Percentiles rank a stretch among this genome's conserved stretches.
Evolutionary conservation across 345 rosid species (phyloP).

Genomic region (Theobroma cacao): DNA sequence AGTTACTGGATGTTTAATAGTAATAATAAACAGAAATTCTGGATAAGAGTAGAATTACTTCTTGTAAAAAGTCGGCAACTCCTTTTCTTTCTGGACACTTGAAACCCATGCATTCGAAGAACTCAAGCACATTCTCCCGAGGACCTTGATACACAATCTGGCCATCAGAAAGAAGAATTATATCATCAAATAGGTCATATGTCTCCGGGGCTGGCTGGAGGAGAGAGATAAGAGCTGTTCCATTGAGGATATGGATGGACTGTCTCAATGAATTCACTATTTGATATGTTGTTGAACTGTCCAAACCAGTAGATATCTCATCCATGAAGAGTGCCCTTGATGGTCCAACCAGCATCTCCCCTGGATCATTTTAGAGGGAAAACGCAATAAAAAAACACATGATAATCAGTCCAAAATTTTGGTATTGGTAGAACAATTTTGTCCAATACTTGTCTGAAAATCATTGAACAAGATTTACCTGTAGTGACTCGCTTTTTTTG

Average conservation of each 20-base stretch:
- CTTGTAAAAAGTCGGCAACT: conserved; percentile 85
- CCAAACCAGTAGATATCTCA: conserved; percentile 83
- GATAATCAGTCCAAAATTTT: not conserved
- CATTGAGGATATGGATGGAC: conserved; percentile 51
- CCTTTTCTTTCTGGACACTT: conserved; percentile 79
- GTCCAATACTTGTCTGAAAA: not conserved
- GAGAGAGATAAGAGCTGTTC: conserved; percentile 74
- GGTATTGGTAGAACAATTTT: no score
- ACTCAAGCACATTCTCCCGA: conserved; percentile 55
- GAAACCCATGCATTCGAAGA: conserved; percentile 65
- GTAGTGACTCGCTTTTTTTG: conserved; percentile 74
- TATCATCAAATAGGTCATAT: conserved; percentile 66
- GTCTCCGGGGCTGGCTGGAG: conserved; percentile 89
- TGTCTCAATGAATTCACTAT: conserved; percentile 72
- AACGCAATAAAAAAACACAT: not conserved
- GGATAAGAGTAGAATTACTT: conserved; percentile 32
- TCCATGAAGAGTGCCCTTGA: conserved; percentile 81
- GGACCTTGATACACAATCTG: conserved; percentile 80
- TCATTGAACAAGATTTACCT: conserved; percentile 31
- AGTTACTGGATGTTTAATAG: conserved; percentile 35
- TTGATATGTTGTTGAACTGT: conserved; percentile 79
- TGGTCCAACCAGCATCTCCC: conserved; percentile 87
- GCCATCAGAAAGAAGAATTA: conserved; percentile 79
- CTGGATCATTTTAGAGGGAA: conserved; percentile 21
- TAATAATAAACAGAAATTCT: not conserved